A percentile compares a stretch with the other conserved stretches of the same genome.
Evolutionary conservation across 495 filamentous ascomycete species (phyloP).

Genomic region (Hapsidospora chrysogenum): DNA sequence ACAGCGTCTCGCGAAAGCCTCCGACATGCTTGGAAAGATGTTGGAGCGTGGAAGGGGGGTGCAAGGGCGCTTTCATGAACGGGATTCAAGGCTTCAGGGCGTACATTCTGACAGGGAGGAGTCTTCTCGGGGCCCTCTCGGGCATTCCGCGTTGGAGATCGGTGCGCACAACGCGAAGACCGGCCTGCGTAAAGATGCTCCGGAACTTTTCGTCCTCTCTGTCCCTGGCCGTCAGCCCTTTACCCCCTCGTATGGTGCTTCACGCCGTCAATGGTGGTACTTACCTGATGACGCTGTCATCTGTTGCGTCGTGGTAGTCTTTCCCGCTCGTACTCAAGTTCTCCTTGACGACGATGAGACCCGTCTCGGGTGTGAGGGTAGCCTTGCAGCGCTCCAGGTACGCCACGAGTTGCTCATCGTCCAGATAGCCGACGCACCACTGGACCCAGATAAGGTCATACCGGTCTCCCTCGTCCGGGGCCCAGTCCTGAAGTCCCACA

Average conservation of each 20-base stretch:
- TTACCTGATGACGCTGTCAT: constrained; percentile 61
- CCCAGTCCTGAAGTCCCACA: constrained; percentile 61
- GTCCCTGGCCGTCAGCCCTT: not conserved
- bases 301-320: constrained; percentile 62
- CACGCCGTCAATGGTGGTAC: not conserved
- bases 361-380: constrained; percentile 28
- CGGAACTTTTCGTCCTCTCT: constrained; percentile 56
- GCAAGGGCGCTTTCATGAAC: no score
- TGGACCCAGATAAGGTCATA: constrained; percentile 61
- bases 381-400: constrained; percentile 47
- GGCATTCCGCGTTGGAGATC: constrained; percentile 68
- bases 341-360: constrained; percentile 70
- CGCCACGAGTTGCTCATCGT: constrained; percentile 53
- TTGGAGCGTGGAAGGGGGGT: no score
- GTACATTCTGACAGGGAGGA: constrained; percentile 58
- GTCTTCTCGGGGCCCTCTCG: constrained; percentile 6
- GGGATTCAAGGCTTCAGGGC: no score
- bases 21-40: no score
- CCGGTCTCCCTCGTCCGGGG: constrained; percentile 29
- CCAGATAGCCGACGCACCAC: constrained; percentile 87
- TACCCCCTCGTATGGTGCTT: not conserved
- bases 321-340: constrained; percentile 47
- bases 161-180: constrained; percentile 44
- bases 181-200: constrained; percentile 50
- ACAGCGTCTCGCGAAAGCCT: no score